Evolutionary conservation across 2,329 filamentous ascomycete genomes (phyloP).

Genomic region (Cyanodermella asteris): DNA sequence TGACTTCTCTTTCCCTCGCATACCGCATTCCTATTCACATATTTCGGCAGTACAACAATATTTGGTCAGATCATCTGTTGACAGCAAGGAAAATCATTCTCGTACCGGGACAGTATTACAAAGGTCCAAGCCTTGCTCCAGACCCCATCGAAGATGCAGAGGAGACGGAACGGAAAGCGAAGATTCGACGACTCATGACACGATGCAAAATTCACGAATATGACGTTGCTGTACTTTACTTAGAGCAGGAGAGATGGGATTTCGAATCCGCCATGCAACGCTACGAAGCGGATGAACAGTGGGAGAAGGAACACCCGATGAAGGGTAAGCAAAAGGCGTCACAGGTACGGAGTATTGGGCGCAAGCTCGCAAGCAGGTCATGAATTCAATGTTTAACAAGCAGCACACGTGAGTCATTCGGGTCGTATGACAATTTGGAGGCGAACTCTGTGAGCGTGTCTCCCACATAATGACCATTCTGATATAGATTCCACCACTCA

Average conservation of each 20-base stretch:
- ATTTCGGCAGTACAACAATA: constrained; percentile 44
- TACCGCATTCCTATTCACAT: constrained; percentile 45
- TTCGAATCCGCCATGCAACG: constrained; percentile 40
- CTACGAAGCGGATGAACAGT: constrained; percentile 50
- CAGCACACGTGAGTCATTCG: too few relatives aligned
- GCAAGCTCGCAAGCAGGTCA: too few relatives aligned
- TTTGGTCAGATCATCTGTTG: constrained; percentile 51
- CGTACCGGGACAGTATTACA: constrained; percentile 50
- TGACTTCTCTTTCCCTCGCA: constrained; percentile 45
- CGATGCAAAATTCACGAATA: constrained; percentile 53
- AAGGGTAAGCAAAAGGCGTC: constrained; percentile 20
- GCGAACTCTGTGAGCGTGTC: too few relatives aligned
- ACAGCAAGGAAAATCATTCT: constrained; percentile 45
- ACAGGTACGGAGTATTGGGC: too few relatives aligned
- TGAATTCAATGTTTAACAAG: too few relatives aligned
- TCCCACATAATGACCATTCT: too few relatives aligned
- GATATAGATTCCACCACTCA: too few relatives aligned
- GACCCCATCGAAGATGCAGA: constrained; percentile 52
- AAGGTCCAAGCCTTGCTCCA: constrained; percentile 44
- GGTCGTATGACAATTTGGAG: too few relatives aligned
- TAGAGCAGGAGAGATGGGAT: constrained; percentile 47
- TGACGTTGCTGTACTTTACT: constrained; percentile 52
- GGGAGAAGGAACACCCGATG: constrained; percentile 49
- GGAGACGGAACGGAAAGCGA: constrained; percentile 47
- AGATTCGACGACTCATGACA: constrained; percentile 59